phyloP scores from a whole-genome alignment of 2,329 filamentous ascomycete genomes.

The Delphinella strobiligena region DNA sequence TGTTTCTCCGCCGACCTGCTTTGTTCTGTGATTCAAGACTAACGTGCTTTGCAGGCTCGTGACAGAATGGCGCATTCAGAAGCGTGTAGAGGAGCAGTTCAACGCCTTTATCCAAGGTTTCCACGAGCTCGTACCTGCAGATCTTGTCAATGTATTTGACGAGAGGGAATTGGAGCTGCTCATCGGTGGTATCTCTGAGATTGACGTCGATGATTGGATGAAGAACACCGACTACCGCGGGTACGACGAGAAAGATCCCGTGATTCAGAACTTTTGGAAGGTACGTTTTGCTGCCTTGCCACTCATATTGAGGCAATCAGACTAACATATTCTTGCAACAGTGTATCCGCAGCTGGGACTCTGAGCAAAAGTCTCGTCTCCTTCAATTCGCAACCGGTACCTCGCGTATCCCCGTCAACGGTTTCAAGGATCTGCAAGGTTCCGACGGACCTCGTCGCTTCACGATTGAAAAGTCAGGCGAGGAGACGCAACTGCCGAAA shows the following conservation, averaged over 20 bases:
- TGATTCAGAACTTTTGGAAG: conserved; percentile 98
- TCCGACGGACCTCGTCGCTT: conserved; percentile 91
- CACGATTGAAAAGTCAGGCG: conserved; percentile 95
- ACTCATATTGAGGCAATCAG: not conserved
- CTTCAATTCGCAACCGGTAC: conserved; percentile 97
- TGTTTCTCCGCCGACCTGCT: conserved; percentile 21
- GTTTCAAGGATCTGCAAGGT: conserved; percentile 97
- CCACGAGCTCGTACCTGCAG: conserved; percentile 91
- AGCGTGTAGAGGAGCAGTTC: conserved; percentile 96
- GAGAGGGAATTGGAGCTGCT: conserved; percentile 92
- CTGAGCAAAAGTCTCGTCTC: conserved; percentile 92
- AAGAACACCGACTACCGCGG: conserved; percentile 99
- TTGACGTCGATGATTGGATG: conserved; percentile 99
- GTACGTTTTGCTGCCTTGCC: conserved; percentile 23
- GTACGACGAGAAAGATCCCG: conserved; percentile 94
- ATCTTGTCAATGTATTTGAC: conserved; percentile 96
- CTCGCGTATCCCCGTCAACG: conserved; percentile 94
- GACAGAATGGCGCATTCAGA: conserved; percentile 98
- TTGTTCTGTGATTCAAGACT: conserved; percentile 1
- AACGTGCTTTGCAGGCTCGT: conserved; percentile 49
- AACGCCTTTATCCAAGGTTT: conserved; percentile 95
- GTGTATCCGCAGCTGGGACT: conserved; percentile 90
- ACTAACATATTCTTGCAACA: conserved; percentile 16
- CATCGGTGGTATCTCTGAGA: conserved; percentile 98
- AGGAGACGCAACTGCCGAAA: conserved; percentile 82